Percentiles rank a stretch among this genome's conserved stretches.
Evolutionary conservation across 805 yeast species (phyloP).

Genomic region (Yarrowia osloensis): DNA sequence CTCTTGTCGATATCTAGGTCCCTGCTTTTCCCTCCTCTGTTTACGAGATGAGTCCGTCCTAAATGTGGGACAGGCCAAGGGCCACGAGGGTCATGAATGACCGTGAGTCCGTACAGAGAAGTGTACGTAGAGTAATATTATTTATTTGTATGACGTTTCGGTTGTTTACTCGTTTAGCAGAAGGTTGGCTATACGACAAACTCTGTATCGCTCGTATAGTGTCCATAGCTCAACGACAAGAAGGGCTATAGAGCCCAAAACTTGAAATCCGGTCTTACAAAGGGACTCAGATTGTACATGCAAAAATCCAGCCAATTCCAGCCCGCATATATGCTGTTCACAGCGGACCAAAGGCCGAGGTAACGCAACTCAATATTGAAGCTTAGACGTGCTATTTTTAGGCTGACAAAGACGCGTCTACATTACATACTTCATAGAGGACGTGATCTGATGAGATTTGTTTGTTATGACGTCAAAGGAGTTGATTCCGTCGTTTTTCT

Average conservation of each 20-base stretch:
- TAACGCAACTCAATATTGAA: background rate
- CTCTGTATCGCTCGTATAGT: too few relatives aligned
- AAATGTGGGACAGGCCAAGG: background rate
- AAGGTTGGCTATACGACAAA: background rate
- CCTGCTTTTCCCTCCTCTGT: background rate
- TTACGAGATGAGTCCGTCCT: slow-evolving; percentile 22
- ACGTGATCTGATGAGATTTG: background rate
- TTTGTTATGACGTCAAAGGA: too few relatives aligned
- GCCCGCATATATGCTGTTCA: background rate
- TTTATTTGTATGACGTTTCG: background rate
- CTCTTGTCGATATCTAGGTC: background rate
- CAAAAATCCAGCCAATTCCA: background rate
- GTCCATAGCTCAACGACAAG: too few relatives aligned
- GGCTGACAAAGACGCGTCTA: background rate
- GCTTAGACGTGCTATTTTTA: background rate
- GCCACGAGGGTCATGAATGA: slow-evolving; percentile 17
- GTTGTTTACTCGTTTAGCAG: too few relatives aligned
- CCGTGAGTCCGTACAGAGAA: slow-evolving; percentile 8
- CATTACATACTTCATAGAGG: background rate
- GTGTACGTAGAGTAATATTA: slow-evolving; percentile 13
- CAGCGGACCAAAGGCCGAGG: background rate
- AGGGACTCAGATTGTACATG: too few relatives aligned
- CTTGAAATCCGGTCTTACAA: too few relatives aligned
- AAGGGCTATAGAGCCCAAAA: too few relatives aligned
- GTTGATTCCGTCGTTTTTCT: too few relatives aligned